Evolutionary conservation across 2,329 filamentous ascomycete species (phyloP).

Genomic region (Periconia sp.): DNA sequence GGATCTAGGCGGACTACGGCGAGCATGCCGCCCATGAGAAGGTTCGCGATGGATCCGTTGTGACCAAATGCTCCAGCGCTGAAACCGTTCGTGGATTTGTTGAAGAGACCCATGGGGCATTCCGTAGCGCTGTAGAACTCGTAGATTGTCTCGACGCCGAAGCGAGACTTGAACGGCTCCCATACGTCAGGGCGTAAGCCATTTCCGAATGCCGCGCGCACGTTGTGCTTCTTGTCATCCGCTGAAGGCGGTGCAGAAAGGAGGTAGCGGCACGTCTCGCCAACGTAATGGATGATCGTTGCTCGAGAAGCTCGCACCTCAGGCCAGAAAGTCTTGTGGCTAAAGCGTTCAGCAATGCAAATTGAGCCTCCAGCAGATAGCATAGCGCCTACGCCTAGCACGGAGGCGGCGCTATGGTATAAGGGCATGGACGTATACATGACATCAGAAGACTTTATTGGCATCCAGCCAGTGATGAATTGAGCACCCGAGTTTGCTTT

Average conservation of each 20-base stretch:
- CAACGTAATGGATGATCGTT: conserved; percentile 48
- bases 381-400: conserved; percentile 34
- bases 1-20: conserved; percentile 70
- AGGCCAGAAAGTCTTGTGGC: conserved; percentile 47
- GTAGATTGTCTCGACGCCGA: conserved; percentile 43
- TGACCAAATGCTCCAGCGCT: conserved; percentile 70
- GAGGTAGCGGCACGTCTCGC: conserved; percentile 48
- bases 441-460: conserved; percentile 34
- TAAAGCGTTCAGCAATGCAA: conserved; percentile 37
- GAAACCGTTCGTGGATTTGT: conserved; percentile 59
- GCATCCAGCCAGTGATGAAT: conserved; percentile 28
- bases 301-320: conserved; percentile 42
- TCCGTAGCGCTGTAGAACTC: conserved; percentile 51
- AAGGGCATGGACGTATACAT: conserved; percentile 49
- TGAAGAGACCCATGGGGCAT: conserved; percentile 67
- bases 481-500: conserved; percentile 28
- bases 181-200: conserved; percentile 51
- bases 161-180: conserved; percentile 48
- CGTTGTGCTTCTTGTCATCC: conserved; percentile 39
- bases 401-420: conserved; percentile 42
- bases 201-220: conserved; percentile 45
- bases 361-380: conserved; percentile 37
- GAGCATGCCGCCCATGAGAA: conserved; percentile 57
- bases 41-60: conserved; percentile 66
- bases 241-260: conserved; percentile 39